These are phyloP conservation scores for Penicillium occitanis DNA, from an alignment of 2,329 filamentous ascomycete genomes.

Conservation along the genomic window DNA sequence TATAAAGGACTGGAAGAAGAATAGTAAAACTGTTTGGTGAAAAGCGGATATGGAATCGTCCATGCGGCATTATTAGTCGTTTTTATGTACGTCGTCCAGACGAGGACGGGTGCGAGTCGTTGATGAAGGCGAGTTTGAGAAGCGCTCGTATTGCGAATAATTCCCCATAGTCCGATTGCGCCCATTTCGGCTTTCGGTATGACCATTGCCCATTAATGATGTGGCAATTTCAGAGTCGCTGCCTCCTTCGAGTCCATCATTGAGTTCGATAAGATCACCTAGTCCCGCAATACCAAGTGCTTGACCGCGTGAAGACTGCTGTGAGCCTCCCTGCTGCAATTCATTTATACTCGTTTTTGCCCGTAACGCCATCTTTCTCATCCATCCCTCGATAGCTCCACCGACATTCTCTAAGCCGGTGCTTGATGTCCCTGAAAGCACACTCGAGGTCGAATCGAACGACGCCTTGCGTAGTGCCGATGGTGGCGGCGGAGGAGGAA, in stretches of 20 bases:
- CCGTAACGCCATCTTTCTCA: constrained; percentile 70
- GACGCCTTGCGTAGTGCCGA: constrained; percentile 53
- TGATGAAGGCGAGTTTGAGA: constrained; percentile 17
- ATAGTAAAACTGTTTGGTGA: neutral
- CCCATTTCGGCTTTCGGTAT: neutral
- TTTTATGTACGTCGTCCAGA: constrained; percentile 16
- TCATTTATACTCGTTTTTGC: constrained; percentile 43
- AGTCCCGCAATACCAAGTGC: constrained; percentile 32
- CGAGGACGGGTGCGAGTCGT: constrained; percentile 19
- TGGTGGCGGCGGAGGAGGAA: constrained; percentile 63
- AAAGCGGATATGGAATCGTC: neutral
- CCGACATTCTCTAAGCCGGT: constrained; percentile 75
- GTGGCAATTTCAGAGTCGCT: neutral
- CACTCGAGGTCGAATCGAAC: constrained; percentile 37
- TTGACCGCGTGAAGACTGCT: constrained; percentile 28
- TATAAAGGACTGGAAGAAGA: constrained; percentile 17
- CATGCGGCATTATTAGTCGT: constrained; percentile 17
- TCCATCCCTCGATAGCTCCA: constrained; percentile 84
- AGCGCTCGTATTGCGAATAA: constrained; percentile 19
- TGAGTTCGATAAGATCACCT: constrained; percentile 47
- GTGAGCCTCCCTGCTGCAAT: constrained; percentile 36
- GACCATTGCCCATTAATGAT: constrained; percentile 1
- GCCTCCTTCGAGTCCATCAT: constrained; percentile 34
- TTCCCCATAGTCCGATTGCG: constrained; percentile 10
- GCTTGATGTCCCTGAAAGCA: constrained; percentile 35